Conservation (phyloP, 2,329 filamentous ascomycete genomes). For the Kalmusia sp. region DNA sequence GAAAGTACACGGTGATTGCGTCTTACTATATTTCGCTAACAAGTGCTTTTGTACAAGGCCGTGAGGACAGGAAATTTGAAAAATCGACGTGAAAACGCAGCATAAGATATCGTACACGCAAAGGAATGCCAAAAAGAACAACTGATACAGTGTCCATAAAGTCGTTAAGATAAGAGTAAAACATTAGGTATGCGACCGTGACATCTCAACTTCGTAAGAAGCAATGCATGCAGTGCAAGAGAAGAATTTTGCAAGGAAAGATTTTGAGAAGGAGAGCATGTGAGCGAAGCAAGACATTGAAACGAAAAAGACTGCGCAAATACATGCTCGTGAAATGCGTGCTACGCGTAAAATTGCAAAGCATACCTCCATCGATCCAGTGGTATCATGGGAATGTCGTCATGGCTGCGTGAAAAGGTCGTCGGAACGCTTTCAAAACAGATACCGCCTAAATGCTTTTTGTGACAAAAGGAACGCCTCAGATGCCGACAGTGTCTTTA, state of each 20-base stretch:
- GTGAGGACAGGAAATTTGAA: slow-evolving; percentile 33
- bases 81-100: slow-evolving; percentile 17
- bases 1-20: slow-evolving; percentile 4
- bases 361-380: slow-evolving; percentile 44
- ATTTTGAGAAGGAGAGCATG: slow-evolving; percentile 23
- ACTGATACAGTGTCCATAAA: slow-evolving; percentile 31
- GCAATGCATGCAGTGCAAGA: slow-evolving; percentile 34
- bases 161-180: slow-evolving; percentile 44
- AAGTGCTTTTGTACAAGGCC: slow-evolving; percentile 48
- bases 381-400: slow-evolving; percentile 46
- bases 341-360: slow-evolving; percentile 38
- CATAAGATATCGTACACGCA: slow-evolving; percentile 44
- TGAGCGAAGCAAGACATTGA: slow-evolving; percentile 15
- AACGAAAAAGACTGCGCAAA: slow-evolving; percentile 29
- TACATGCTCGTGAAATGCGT: slow-evolving; percentile 33
- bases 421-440: slow-evolving; percentile 48
- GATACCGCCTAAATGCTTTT: slow-evolving; percentile 48
- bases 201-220: slow-evolving; percentile 40
- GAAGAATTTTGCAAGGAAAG: slow-evolving; percentile 29
- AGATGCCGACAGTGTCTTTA: slow-evolving; percentile 53
- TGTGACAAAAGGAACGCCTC: slow-evolving; percentile 46
- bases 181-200: slow-evolving; percentile 45
- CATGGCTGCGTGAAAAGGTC: slow-evolving; percentile 48
- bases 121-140: slow-evolving; percentile 20
- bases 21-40: slow-evolving; percentile 41